Percentiles rank a stretch among this genome's conserved stretches.
Conservation (phyloP, 2,329 filamentous ascomycete genomes). For the Chaetoscypha palmicola region DNA sequence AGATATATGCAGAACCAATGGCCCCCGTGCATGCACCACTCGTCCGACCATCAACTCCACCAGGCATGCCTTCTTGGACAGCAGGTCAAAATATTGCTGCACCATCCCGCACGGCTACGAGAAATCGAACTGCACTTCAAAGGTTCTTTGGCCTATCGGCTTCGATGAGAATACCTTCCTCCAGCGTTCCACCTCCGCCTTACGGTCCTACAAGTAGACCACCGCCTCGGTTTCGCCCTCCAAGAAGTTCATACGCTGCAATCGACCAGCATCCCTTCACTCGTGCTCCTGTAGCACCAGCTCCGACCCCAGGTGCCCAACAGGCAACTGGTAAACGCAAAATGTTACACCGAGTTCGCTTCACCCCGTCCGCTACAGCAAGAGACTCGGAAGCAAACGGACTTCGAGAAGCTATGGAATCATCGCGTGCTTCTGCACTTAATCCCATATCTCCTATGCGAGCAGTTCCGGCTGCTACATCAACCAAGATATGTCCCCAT, state of each 20-base stretch:
- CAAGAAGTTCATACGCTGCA: constrained; percentile 26
- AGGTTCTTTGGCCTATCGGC: constrained; percentile 19
- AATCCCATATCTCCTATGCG: constrained; percentile 14
- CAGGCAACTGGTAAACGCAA: constrained; percentile 9
- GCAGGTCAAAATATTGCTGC: constrained; percentile 20
- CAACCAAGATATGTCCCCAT: constrained; percentile 12
- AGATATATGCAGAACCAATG: constrained; percentile 29
- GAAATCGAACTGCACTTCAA: constrained; percentile 15
- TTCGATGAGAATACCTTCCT: not conserved
- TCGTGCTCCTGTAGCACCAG: constrained; percentile 17
- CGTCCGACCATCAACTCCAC: constrained; percentile 26
- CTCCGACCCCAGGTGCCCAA: not conserved
- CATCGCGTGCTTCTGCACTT: constrained; percentile 11
- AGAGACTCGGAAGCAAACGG: constrained; percentile 20
- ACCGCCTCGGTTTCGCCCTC: constrained; percentile 27
- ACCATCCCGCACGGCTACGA: constrained; percentile 3
- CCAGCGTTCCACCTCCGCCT: not conserved
- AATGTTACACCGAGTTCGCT: constrained; percentile 17
- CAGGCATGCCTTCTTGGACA: constrained; percentile 31
- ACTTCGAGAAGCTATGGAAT: constrained; percentile 18
- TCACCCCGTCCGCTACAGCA: constrained; percentile 23
- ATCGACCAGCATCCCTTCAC: constrained; percentile 29
- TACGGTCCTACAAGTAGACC: not conserved
- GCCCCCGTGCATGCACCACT: constrained; percentile 25
- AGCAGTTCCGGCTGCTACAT: not conserved